Base-by-base conservation (phyloP, 495 filamentous ascomycete species). In the Neurospora terricola region DNA sequence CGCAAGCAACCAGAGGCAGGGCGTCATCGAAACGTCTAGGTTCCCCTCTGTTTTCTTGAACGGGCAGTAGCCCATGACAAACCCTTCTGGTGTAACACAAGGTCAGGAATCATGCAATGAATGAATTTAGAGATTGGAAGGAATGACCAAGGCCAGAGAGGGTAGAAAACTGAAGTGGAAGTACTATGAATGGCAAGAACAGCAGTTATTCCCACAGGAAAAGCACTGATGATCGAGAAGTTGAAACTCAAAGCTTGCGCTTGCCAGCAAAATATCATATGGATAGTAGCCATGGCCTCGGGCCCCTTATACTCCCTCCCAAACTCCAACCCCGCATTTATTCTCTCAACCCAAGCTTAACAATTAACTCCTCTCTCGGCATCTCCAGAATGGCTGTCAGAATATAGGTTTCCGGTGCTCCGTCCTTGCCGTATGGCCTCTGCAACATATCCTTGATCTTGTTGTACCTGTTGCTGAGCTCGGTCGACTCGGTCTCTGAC, bases 391-490 rank as follows among this genome's bases (percentile, higher is more conserved):
- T 71, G 36, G 78, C 79, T 1, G 38, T 16, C 70, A 80, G 30
- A 3, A 73, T 79, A 5, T n/a, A n/a, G n/a, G n/a, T 70, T 34
- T 80, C 76, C 0, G 79, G 79, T 3, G 71, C 48, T 16, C 79
- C 79, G 9, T 73, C 62, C 27, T 74, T 69, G 10, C 79, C 79
- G 34, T 80, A 80, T 6, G 79, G 79, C 43, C 70, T 68, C 73
- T 80, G 79, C 45, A 80, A 43, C 43, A 80, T 75, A 16, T 77
- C 72, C 72, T 73, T 79, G 70, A 80, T 72, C 8, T 71, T 73
- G 66, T 76, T 75, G 71, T 80, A 80, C 72, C 76, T 79, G 7
- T 66, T 70, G 1, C 71, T 77, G 48, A 79, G 73, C 10, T 73
- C 70, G 69, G 76, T 74, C 14, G 79, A 78, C 5, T 76, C 76